A percentile compares a stretch with the other conserved stretches of the same genome.
Evolutionary conservation across 2,329 filamentous ascomycete species (phyloP).

Genomic region (Arthrocladium fulminans): DNA sequence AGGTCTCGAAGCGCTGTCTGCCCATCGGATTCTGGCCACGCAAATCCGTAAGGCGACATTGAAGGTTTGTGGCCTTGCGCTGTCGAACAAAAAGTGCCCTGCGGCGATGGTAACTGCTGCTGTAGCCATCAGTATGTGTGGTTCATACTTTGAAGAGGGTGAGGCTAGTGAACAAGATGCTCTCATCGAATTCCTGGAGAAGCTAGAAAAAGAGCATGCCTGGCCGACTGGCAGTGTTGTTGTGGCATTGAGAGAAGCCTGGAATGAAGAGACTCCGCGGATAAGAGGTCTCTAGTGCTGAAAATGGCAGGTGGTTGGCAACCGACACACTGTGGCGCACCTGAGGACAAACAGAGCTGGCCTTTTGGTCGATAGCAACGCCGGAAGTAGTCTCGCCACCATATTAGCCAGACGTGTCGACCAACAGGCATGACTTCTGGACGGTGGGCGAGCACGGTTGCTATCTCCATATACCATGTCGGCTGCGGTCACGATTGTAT

Average conservation of each 20-base stretch:
- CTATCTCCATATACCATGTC: too few relatives aligned
- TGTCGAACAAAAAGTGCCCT: slow-evolving; percentile 48
- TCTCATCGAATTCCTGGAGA: slow-evolving; percentile 27
- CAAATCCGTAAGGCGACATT: slow-evolving; percentile 36
- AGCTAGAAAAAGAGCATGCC: slow-evolving; percentile 43
- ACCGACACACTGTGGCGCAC: too few relatives aligned
- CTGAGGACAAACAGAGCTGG: too few relatives aligned
- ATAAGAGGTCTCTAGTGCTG: too few relatives aligned
- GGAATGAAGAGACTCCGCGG: slow-evolving; percentile 26
- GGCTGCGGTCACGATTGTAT: too few relatives aligned
- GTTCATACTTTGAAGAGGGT: slow-evolving; percentile 25
- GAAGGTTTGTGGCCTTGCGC: slow-evolving; percentile 49
- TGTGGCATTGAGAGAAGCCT: slow-evolving; percentile 40
- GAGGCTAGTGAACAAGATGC: slow-evolving; percentile 24
- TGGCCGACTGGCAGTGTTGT: slow-evolving; percentile 44
- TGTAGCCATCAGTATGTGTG: slow-evolving; percentile 28
- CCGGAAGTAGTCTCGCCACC: too few relatives aligned
- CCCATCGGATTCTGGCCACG: slow-evolving; percentile 14
- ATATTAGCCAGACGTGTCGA: too few relatives aligned
- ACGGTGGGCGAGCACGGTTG: too few relatives aligned
- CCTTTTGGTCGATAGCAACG: too few relatives aligned
- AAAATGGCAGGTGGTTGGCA: too few relatives aligned
- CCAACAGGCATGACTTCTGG: too few relatives aligned
- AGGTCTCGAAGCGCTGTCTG: slow-evolving; percentile 27
- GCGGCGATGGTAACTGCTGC: slow-evolving; percentile 44